Evolutionary conservation across 768 basidiomycete species (phyloP).

Genomic region (Trametes elegans): DNA sequence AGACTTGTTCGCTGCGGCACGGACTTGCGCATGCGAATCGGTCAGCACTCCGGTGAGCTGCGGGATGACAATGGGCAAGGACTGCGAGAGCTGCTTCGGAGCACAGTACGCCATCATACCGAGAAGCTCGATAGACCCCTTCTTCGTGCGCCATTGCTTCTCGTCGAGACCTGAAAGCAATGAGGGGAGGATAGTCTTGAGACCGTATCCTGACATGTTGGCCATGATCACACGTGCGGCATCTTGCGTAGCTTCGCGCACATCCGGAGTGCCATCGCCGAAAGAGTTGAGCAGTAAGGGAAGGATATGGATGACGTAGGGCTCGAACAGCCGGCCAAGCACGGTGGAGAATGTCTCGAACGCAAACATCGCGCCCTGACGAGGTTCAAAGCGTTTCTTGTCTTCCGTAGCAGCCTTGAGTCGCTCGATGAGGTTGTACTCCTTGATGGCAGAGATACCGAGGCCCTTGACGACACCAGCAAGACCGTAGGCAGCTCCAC

Average conservation of each 20-base stretch:
- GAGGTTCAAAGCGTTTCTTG: conserved; percentile 81
- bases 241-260: conserved; percentile 91
- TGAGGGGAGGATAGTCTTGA: conserved; percentile 92
- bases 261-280: conserved; percentile 83
- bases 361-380: conserved; percentile 94
- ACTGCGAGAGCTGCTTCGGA: conserved; percentile 89
- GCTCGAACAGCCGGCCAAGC: conserved; percentile 89
- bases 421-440: conserved; percentile 73
- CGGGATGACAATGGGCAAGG: conserved; percentile 94
- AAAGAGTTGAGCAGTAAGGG: conserved; percentile 82
- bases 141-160: conserved; percentile 98
- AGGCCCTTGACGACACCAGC: conserved; percentile 92
- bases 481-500: conserved; percentile 96
- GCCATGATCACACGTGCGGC: conserved; percentile 94
- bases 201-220: conserved; percentile 89
- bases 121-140: conserved; percentile 93
- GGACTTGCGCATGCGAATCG: conserved; percentile 96
- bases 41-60: conserved; percentile 93
- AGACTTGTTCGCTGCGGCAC: conserved; percentile 88
- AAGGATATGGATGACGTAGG: conserved; percentile 82
- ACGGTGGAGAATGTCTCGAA: conserved; percentile 88
- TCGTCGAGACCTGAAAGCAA: conserved; percentile 90
- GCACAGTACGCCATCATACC: conserved; percentile 99
- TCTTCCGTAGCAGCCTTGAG: conserved; percentile 79
- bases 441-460: conserved; percentile 82